Evolutionary conservation across 1,284 basidiomycete species (phyloP).

Genomic region (Ganoderma sinense): DNA sequence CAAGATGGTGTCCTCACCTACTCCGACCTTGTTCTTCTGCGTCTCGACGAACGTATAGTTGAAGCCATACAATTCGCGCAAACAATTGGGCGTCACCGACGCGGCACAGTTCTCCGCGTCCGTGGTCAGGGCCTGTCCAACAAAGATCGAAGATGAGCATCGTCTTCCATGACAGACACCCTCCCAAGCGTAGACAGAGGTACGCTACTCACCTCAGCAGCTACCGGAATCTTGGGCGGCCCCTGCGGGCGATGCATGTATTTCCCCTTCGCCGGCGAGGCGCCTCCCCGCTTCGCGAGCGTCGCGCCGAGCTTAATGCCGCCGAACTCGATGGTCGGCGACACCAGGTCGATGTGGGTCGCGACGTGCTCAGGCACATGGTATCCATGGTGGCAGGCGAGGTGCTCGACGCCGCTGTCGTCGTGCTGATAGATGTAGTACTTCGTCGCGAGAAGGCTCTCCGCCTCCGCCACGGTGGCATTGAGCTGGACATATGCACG

Average conservation of each 20-base stretch:
- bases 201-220: conserved; percentile 5
- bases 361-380: conserved; percentile 34
- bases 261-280: neutral
- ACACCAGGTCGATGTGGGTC: conserved; percentile 35
- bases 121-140: conserved; percentile 2
- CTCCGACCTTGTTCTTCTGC: conserved; percentile 22
- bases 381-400: conserved; percentile 40
- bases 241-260: conserved; percentile 9
- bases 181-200: neutral
- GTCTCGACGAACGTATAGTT: conserved; percentile 18
- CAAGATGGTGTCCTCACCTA: conserved; percentile 20
- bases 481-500: conserved; percentile 52
- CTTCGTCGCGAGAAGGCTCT: conserved; percentile 50
- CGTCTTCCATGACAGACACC: neutral
- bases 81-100: conserved; percentile 22
- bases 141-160: neutral
- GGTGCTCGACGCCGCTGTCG: conserved; percentile 38
- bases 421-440: conserved; percentile 54
- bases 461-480: conserved; percentile 51
- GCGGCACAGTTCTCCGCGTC: conserved; percentile 23
- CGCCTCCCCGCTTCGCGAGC: conserved; percentile 16
- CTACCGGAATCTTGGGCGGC: neutral
- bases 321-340: conserved; percentile 36
- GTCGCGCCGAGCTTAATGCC: conserved; percentile 15
- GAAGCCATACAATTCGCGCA: conserved; percentile 30